A percentile compares a stretch with the other conserved stretches of the same genome.
Evolutionary conservation across 2,329 filamentous ascomycete species (phyloP).

Genomic region (Penicillium sp.): DNA sequence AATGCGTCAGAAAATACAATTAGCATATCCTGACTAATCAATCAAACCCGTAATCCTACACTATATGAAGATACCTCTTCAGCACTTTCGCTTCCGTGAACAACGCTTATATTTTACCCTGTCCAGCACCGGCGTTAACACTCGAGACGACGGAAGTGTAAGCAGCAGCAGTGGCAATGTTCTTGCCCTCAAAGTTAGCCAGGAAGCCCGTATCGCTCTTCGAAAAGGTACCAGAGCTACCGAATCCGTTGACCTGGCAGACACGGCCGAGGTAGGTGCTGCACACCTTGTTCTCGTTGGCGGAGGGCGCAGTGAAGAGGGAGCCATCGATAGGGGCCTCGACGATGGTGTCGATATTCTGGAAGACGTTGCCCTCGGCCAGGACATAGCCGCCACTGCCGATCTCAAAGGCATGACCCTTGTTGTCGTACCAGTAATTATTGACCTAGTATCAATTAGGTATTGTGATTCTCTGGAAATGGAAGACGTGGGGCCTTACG

Average conservation of each 20-base stretch:
- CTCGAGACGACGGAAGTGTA: slow-evolving; percentile 37
- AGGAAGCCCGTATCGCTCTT: slow-evolving; percentile 51
- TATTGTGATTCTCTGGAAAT: background rate
- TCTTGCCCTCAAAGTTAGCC: slow-evolving; percentile 53
- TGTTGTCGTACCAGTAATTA: slow-evolving; percentile 60
- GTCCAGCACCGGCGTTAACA: slow-evolving; percentile 46
- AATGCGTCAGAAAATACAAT: background rate
- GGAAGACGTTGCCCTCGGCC: slow-evolving; percentile 59
- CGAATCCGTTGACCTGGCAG: slow-evolving; percentile 54
- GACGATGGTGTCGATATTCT: slow-evolving; percentile 50
- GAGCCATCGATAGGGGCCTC: slow-evolving; percentile 40
- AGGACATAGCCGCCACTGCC: slow-evolving; percentile 47
- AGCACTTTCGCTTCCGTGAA: background rate
- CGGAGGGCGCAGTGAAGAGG: slow-evolving; percentile 38
- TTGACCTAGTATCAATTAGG: slow-evolving; percentile 43
- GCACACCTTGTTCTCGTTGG: slow-evolving; percentile 44
- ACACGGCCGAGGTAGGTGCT: slow-evolving; percentile 47
- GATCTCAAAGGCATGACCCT: slow-evolving; percentile 59
- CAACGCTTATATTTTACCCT: slow-evolving; percentile 44
- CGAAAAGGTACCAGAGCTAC: slow-evolving; percentile 33
- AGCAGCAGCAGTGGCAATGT: slow-evolving; percentile 47
- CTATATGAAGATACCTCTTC: background rate
- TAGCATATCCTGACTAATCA: background rate
- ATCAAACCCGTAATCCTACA: background rate
- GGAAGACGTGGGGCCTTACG: slow-evolving; percentile 12